Conservation (phyloP, 2,329 filamentous ascomycete species). For the Pseudogymnoascus sp. region DNA sequence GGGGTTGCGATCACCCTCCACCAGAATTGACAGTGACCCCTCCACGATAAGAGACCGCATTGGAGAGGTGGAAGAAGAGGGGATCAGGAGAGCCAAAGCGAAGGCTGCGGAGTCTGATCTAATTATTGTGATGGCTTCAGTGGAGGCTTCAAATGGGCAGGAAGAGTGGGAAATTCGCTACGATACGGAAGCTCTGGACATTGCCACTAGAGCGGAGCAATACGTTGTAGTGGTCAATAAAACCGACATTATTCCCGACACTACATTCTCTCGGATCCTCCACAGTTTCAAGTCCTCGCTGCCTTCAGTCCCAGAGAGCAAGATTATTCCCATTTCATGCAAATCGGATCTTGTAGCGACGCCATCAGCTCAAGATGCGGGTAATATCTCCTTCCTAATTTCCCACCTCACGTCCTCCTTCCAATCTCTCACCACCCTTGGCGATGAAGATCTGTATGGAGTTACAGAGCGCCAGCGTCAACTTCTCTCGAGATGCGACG, state of each 20-base stretch:
- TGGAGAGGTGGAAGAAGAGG: slow-evolving; percentile 75
- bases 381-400: slow-evolving; percentile 62
- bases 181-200: slow-evolving; percentile 45
- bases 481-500: slow-evolving; percentile 65
- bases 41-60: slow-evolving; percentile 34
- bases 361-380: slow-evolving; percentile 37
- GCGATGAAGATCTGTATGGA: slow-evolving; percentile 76
- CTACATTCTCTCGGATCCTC: slow-evolving; percentile 32
- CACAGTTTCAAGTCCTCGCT: slow-evolving; percentile 33
- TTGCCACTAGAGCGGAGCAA: slow-evolving; percentile 41
- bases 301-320: slow-evolving; percentile 20
- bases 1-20: slow-evolving; percentile 55
- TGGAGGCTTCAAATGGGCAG: slow-evolving; percentile 43
- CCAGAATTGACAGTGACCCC: slow-evolving; percentile 14
- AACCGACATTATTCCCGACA: slow-evolving; percentile 38
- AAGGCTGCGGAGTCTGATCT: slow-evolving; percentile 79
- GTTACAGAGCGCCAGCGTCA: slow-evolving; percentile 84
- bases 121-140: slow-evolving; percentile 68
- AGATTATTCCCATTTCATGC: slow-evolving; percentile 57
- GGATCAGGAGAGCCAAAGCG: slow-evolving; percentile 76
- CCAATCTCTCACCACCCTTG: slow-evolving; percentile 58
- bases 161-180: slow-evolving; percentile 38
- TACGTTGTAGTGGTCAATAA: slow-evolving; percentile 56
- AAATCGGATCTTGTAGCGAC: slow-evolving; percentile 25
- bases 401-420: slow-evolving; percentile 60